Conservation (phyloP, 805 yeast species). For the Limtongozyma cylindracea region DNA sequence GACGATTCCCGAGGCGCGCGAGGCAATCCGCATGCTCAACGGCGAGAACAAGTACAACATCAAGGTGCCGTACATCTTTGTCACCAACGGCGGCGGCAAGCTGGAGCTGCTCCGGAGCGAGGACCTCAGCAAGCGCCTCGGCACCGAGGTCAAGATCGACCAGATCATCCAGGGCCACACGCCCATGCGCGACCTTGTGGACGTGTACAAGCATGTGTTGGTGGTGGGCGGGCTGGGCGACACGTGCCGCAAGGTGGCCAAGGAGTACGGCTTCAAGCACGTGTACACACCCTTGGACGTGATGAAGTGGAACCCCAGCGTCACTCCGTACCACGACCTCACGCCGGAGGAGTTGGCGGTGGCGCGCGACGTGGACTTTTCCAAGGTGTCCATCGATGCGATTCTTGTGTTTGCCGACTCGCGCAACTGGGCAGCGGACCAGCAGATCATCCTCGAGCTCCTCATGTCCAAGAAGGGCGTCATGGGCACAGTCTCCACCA, state of each 20-base stretch:
- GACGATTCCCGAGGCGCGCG: constrained; percentile 57
- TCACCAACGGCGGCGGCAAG: constrained; percentile 85
- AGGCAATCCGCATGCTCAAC: constrained; percentile 46
- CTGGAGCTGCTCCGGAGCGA: constrained; percentile 52
- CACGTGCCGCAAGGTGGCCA: constrained; percentile 62
- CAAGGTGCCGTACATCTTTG: constrained; percentile 60
- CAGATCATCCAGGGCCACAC: constrained; percentile 89
- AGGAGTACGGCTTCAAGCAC: constrained; percentile 59
- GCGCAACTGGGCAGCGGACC: constrained; percentile 83
- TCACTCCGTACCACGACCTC: constrained; percentile 58
- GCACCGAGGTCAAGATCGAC: constrained; percentile 33
- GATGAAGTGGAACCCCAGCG: constrained; percentile 70
- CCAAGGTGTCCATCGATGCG: constrained; percentile 46
- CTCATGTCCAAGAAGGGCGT: constrained; percentile 53
- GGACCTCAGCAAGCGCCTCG: constrained; percentile 39
- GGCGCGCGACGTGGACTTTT: constrained; percentile 35
- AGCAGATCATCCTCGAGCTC: constrained; percentile 68
- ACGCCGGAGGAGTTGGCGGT: constrained; percentile 43
- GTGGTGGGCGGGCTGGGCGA: constrained; percentile 84
- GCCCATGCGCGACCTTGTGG: constrained; percentile 69
- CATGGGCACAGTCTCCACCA: constrained; percentile 59
- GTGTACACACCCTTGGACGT: constrained; percentile 68
- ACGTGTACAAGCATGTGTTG: constrained; percentile 41
- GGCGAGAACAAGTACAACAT: constrained; percentile 61
- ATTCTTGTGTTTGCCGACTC: constrained; percentile 80